Evolutionary conservation across 257 asterid genomes (phyloP).

Genomic region (Eustoma russellianum): DNA sequence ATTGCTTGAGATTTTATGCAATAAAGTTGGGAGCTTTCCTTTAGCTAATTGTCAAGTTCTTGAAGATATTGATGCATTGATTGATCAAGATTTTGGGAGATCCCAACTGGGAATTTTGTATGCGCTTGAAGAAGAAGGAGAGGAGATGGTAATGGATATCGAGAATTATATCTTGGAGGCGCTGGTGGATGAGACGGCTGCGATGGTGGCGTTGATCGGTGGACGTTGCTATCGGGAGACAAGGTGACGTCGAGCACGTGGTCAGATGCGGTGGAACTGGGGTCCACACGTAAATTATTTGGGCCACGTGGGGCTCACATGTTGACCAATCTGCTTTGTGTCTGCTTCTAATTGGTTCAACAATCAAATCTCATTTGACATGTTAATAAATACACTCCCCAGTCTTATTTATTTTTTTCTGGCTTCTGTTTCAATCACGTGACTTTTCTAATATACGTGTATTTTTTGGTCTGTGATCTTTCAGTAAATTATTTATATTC

Average conservation of each 20-base stretch:
- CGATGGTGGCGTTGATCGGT: conserved; percentile 9
- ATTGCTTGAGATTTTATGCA: conserved; percentile 32
- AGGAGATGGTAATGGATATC: conserved; percentile 41
- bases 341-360: background rate
- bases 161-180: conserved; percentile 49
- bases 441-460: background rate
- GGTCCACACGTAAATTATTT: background rate
- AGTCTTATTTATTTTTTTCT: background rate
- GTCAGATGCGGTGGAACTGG: conserved; percentile 21
- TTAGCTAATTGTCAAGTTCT: conserved; percentile 48
- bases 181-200: conserved; percentile 51
- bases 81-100: conserved; percentile 32
- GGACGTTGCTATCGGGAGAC: background rate
- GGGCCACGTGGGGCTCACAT: background rate
- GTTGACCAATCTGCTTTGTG: background rate
- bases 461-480: no score
- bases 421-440: background rate
- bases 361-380: no score
- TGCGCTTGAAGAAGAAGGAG: conserved; percentile 35
- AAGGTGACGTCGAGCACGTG: conserved; percentile 32
- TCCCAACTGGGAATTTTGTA: background rate
- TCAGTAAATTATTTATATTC: no score
- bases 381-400: background rate
- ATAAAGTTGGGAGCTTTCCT: conserved; percentile 33
- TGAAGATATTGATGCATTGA: conserved; percentile 60